Evolutionary conservation across 208 protist genomes (phyloP), one percentile per base, ranked within the genome.

Genomic region (Trypanosoma melophagium): DNA sequence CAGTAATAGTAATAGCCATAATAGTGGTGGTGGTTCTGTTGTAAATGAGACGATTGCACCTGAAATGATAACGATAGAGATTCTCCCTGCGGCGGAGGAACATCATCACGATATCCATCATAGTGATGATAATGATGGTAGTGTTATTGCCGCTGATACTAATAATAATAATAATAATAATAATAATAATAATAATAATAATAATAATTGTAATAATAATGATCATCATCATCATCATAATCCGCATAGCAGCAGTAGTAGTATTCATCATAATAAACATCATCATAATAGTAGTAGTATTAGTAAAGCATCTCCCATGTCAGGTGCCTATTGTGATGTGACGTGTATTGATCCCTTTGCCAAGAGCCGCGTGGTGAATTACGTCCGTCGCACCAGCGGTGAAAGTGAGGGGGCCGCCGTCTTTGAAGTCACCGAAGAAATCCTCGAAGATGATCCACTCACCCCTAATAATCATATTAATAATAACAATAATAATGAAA

Each of bases 281-380:
- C n/a, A n/a, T 5, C n/a, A 21, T 16, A 19, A 3, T 12, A 42
- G 8, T 38, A 21, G 17, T 13, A 35, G 25, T 42, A 49, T 1
- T 35, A 5, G 28, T 1, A 35, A 7, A 5, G 3, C 28, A 5
- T 35, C 28, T 35, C 28, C 28, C 28, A 7, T 35, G 28, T 35
- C 28, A 7, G 28, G 28, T 35, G 28, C 28, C 14, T 86, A 81
- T 59, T 72, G 60, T 57, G 83, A 93, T 60, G 83, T 86, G 14
- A 69, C 58, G 22, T 60, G 49, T 19, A 59, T 89, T 22, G 89
- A 95, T 65, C 47, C 80, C 21, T 95, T 90, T 66, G 74, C 86
- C 5, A 82, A 83, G 35, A 80, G 89, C 12, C 85, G 84, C 19
- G 69, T 95, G 17, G 44, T 76, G 14, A 95, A 95, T 75, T 91